Base-by-base conservation (phyloP, 1,284 basidiomycete genomes). In the Apiotrichum gracile region DNA sequence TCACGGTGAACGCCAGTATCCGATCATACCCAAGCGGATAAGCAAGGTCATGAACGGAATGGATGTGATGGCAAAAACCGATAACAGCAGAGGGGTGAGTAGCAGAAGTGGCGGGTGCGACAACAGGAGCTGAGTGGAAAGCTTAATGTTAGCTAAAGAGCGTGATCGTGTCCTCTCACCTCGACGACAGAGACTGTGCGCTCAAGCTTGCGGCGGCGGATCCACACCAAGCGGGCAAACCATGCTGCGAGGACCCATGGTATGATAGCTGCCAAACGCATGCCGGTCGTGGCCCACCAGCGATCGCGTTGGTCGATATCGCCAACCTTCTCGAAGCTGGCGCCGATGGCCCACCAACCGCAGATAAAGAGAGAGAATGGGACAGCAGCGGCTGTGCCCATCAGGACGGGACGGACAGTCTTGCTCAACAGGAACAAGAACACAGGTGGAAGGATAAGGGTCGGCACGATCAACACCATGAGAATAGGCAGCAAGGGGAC, bases 11-110 rank as follows among this genome's bases (percentile, higher is more conserved):
- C 73, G 76, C 63, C 79, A 78, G 68, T 86, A 84, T 9, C 86
- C 88, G 45, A 86, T 81, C 19, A 90, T 81, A 31, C 91, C 80
- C 17, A 92, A 78, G 29, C 88, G 82, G 74, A 91, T 85, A n/a
- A 87, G 78, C 37, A 93, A 78, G 0, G 88, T 88, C 37, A 92
- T 73, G 73, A 94, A 92, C 0, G 92, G 92, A 38, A 94, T 83
- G 5, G 86, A 87, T 16, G 81, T 77, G 27, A 93, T 63, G 24
- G 91, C 80, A 55, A 85, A 83, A 4, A 79, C 73, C 33, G 90
- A 81, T 3, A 96, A 82, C 14, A 93, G 83, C 0, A 82, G 75
- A 0, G 91, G 87, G 0, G 87, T 88, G 47, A 96, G 78, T 5
- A 87, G 80, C 16, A 94, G 81, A 10, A 96, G 78, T 49, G 90